Evolutionary conservation across 2,329 filamentous ascomycete species (phyloP).

Genomic region (Scolecobasidium constrictum): DNA sequence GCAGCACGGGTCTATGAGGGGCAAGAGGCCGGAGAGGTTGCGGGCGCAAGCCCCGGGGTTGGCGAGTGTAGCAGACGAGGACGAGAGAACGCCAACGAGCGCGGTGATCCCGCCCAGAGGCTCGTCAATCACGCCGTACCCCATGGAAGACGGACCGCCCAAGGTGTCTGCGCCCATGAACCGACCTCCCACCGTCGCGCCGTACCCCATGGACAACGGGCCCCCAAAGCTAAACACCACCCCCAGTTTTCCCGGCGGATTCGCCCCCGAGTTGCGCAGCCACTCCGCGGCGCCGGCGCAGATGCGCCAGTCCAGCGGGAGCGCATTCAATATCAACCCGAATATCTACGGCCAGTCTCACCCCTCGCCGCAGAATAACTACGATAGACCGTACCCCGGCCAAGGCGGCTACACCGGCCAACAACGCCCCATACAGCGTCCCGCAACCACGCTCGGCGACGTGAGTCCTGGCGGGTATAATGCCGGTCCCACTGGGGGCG

Average conservation of each 20-base stretch:
- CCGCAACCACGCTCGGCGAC: slow-evolving; percentile 6
- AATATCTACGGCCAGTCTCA: slow-evolving; percentile 26
- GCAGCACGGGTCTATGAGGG: slow-evolving; percentile 40
- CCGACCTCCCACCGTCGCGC: slow-evolving; percentile 46
- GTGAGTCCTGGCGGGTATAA: not conserved
- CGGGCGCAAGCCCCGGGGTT: slow-evolving; percentile 22
- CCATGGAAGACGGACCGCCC: slow-evolving; percentile 31
- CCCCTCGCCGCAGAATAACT: not conserved
- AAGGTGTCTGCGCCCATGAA: slow-evolving; percentile 38
- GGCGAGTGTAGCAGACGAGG: slow-evolving; percentile 26
- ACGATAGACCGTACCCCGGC: not conserved
- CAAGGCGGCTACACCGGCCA: not conserved
- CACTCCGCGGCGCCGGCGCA: slow-evolving; percentile 40
- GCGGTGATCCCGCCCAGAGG: slow-evolving; percentile 17
- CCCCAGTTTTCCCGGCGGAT: slow-evolving; percentile 19
- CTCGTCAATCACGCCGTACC: slow-evolving; percentile 31
- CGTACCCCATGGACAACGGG: slow-evolving; percentile 60
- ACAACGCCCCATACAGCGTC: slow-evolving; percentile 1
- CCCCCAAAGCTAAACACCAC: slow-evolving; percentile 28
- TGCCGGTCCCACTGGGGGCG: not conserved
- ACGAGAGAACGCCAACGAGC: slow-evolving; percentile 11
- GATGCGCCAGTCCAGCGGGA: slow-evolving; percentile 34
- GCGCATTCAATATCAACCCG: slow-evolving; percentile 40
- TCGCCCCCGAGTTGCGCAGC: slow-evolving; percentile 37
- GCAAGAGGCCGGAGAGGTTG: slow-evolving; percentile 34